phyloP scores from a whole-genome alignment of 2,329 filamentous ascomycete genomes.

The Metarhizium robertsii region DNA sequence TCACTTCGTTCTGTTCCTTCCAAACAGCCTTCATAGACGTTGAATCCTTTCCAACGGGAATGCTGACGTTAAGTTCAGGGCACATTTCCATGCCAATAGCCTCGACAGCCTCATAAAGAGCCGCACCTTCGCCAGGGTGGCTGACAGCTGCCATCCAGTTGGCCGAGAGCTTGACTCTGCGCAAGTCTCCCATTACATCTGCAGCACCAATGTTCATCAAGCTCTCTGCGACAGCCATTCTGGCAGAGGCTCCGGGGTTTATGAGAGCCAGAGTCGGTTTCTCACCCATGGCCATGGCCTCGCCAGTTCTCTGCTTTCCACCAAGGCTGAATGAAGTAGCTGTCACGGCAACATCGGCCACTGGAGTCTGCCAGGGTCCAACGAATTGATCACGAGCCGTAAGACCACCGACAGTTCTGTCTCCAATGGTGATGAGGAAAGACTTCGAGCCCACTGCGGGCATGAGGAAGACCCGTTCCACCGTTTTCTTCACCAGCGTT shows the following conservation, averaged over 20 bases:
- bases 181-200: constrained; percentile 59
- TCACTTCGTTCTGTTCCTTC: constrained; percentile 62
- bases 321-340: constrained; percentile 64
- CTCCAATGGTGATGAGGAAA: constrained; percentile 94
- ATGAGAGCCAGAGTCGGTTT: constrained; percentile 85
- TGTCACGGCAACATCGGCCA: constrained; percentile 90
- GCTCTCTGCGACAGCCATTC: constrained; percentile 93
- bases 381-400: constrained; percentile 91
- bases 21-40: constrained; percentile 99
- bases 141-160: constrained; percentile 99
- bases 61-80: constrained; percentile 79
- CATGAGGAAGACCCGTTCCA: constrained; percentile 71
- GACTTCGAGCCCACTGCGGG: constrained; percentile 94
- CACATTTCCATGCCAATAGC: constrained; percentile 91
- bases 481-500: constrained; percentile 53
- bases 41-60: constrained; percentile 95
- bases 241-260: constrained; percentile 77
- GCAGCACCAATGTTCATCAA: constrained; percentile 87
- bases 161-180: constrained; percentile 77
- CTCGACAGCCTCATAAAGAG: constrained; percentile 85
- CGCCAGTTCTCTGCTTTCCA: constrained; percentile 65
- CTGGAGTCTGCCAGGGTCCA: constrained; percentile 89
- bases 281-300: constrained; percentile 98
- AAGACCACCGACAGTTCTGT: constrained; percentile 83
- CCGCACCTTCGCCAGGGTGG: constrained; percentile 85